Conservation (phyloP, 2,329 filamentous ascomycete species). For the Sarocladium kiliense region DNA sequence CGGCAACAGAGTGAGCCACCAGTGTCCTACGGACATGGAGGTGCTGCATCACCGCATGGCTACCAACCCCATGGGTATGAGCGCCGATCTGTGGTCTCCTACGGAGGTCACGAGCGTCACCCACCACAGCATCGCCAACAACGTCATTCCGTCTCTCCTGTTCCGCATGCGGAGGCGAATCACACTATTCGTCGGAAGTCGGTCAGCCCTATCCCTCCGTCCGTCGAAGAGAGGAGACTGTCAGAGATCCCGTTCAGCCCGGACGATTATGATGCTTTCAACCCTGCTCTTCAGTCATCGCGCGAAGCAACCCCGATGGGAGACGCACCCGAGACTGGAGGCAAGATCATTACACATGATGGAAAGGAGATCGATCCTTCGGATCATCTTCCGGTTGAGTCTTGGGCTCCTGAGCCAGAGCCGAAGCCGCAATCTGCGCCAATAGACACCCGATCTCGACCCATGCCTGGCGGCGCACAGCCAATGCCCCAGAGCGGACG, state of each 20-base stretch:
- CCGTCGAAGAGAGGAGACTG: constrained; percentile 40
- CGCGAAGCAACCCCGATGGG: constrained; percentile 18
- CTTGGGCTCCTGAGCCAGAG: constrained; percentile 73
- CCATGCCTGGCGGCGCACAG: constrained; percentile 47
- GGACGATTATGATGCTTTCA: constrained; percentile 70
- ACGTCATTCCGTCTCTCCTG: constrained; percentile 6
- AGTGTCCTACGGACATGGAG: constrained; percentile 16
- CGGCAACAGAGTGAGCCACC: constrained; percentile 29
- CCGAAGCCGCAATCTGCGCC: constrained; percentile 18
- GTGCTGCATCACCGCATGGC: neutral
- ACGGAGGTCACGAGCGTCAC: constrained; percentile 24
- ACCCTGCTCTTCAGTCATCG: constrained; percentile 47
- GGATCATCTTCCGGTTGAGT: constrained; percentile 71
- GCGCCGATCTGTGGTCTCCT: constrained; percentile 33
- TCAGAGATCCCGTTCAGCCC: constrained; percentile 63
- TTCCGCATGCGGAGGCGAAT: constrained; percentile 24
- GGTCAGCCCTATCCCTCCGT: constrained; percentile 62
- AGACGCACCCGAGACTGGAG: constrained; percentile 43
- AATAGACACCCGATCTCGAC: constrained; percentile 32
- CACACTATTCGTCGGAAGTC: constrained; percentile 65
- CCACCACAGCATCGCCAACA: constrained; percentile 7
- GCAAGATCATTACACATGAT: constrained; percentile 71
- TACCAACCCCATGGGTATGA: constrained; percentile 28
- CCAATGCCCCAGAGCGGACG: constrained; percentile 46
- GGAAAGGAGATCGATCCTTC: constrained; percentile 75